Evolutionary conservation across 495 filamentous ascomycete genomes (phyloP), one percentile per base, ranked within the genome.

Genomic region (Xylaria nigripes): DNA sequence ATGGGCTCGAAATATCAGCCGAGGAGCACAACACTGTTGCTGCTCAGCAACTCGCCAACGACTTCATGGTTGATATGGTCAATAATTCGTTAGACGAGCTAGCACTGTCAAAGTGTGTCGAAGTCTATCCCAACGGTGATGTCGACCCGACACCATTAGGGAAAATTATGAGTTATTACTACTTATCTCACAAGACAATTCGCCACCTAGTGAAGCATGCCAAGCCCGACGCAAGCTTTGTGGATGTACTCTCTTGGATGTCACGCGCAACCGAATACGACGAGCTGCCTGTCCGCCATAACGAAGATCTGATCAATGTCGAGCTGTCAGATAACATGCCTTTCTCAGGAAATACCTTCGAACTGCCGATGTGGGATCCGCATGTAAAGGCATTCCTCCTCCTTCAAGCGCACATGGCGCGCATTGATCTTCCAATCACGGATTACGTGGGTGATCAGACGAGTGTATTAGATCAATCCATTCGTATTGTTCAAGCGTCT

Each of bases 81-180:
- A 85, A 92, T 58, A 85, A 83, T 15, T 94, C 92, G 1, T 76
- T 99, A 2, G 70, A 70, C 22, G 89, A 95, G 57, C 76, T 99
- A 3, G 84, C 80, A 0, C 78, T 87, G 50, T 96, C 91, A 3
- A 82, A 82, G 16, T 99, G 93, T 73, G 79, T 95, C 19, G 73
- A 80, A 16, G 71, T 91, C 2, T 83, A 86, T 58, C 82, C 86
- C n/a, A 95, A 90, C 60, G 90, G 90, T 22, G 87, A 96, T 57
- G 80, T 99, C 24, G 84, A 95, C 54, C 76, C 90, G 0, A 96
- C 93, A 0, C 82, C 93, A 0, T 75, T 96, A 36, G 93, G 93
- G 57, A 96, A 95, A 72, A 97, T 97, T 64, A 95, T 96, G 86
- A 90, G 86, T 71, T 99, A 99, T 74, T 99, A 99, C 76, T 99